These are phyloP conservation scores for Auriculariales sp. DNA, from an alignment of 768 basidiomycete genomes.

Conservation along the genomic window DNA sequence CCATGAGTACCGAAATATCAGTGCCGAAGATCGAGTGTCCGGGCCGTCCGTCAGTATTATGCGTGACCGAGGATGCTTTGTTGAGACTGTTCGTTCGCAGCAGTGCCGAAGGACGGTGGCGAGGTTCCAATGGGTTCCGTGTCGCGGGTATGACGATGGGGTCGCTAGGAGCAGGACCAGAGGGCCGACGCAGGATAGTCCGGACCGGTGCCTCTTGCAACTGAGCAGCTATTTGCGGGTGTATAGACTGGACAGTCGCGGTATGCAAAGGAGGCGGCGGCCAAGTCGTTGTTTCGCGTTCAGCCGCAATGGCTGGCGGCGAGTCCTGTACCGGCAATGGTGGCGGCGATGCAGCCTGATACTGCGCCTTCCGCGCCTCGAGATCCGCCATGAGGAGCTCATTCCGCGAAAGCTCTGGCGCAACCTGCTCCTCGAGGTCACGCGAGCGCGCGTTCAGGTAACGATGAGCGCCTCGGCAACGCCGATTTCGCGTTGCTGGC, in stretches of 20 bases:
- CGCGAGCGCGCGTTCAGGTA: slow-evolving; percentile 50
- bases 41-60: neutral
- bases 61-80: neutral
- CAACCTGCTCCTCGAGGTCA: slow-evolving; percentile 59
- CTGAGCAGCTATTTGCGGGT: neutral
- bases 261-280: slow-evolving; percentile 9
- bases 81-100: neutral
- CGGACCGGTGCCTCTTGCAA: neutral
- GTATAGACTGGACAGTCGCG: too few species aligned
- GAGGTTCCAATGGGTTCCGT: neutral
- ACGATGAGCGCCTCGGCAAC: slow-evolving; percentile 52
- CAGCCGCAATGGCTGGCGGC: slow-evolving; percentile 10
- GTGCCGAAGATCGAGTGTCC: slow-evolving; percentile 25
- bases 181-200: neutral
- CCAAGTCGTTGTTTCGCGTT: slow-evolving; percentile 12
- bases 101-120: neutral
- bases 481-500: slow-evolving; percentile 45
- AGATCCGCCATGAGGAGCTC: slow-evolving; percentile 48
- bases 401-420: slow-evolving; percentile 29
- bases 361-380: slow-evolving; percentile 35
- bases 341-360: slow-evolving; percentile 22
- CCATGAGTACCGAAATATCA: slow-evolving; percentile 13
- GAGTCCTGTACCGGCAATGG: slow-evolving; percentile 8
- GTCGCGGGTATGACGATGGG: neutral
- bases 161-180: neutral